Base-by-base conservation (phyloP, 768 basidiomycete genomes). In the Podaxis sp. region DNA sequence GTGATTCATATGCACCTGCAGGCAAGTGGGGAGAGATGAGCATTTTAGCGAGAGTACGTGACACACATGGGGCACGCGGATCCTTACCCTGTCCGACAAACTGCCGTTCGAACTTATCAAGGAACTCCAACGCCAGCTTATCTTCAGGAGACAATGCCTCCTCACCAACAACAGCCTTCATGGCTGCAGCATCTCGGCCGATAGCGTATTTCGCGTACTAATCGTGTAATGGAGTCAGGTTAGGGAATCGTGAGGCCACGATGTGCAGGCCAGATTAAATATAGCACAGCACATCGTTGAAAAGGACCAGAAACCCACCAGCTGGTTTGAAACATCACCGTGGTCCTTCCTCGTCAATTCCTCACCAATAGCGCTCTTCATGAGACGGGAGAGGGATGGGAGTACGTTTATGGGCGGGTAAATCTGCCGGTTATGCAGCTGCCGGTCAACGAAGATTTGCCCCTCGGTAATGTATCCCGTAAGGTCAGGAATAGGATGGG, bases 361-460 rank as follows among this genome's bases (percentile, higher is more conserved):
- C 79, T 98, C 96, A 67, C 97, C 97, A 76, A 98, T 98, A 66
- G 97, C 97, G 69, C 91, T 94, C 88, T 99, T 99, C 97, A 99
- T 99, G 74, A 99, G 80, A 77, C 97, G 95, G 68, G 97, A 98
- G 72, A 99, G 83, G 66, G 97, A 98, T 64, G 97, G 97, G 52
- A 99, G 83, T 64, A 99, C 96, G 79, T 99, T 99, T 83, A 99
- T 98, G 55, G 97, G 97, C 38, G 97, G 97, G 79, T 98, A 98
- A 73, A 98, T 96, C 76, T 95, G 94, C 70, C 91, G 82, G 81
- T 99, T 98, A 84, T 97, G 83, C 74, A 99, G 80, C 75, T 97
- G 94, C 66, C 97, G 90, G 81, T 99, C 97, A 71, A 99, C 92
- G 75, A 90, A 96, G 79, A 99, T 97, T 79, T 99, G 97, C 55